Conservation (phyloP, 1,284 basidiomycete genomes). For the Taiwanofungus camphoratus region DNA sequence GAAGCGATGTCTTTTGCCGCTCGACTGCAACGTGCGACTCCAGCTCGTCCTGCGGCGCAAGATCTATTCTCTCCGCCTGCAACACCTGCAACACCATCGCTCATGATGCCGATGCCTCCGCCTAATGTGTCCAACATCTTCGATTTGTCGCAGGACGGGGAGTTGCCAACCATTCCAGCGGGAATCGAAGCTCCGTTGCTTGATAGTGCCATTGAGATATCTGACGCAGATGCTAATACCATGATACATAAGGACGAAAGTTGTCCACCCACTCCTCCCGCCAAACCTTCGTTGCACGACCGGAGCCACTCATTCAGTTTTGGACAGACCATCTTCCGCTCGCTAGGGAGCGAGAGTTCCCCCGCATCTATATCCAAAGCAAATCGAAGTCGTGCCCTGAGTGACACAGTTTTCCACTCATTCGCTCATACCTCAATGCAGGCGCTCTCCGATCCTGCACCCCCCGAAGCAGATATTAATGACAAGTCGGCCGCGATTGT, state of each 20-base stretch:
- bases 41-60: conserved; percentile 23
- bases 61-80: conserved; percentile 27
- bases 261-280: conserved; percentile 11
- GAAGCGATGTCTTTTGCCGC: conserved; percentile 32
- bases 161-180: conserved; percentile 42
- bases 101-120: conserved; percentile 29
- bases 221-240: conserved; percentile 28
- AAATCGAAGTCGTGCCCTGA: conserved; percentile 48
- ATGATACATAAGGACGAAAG: conserved; percentile 3
- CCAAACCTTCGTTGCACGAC: conserved; percentile 31
- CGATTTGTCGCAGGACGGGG: conserved; percentile 44
- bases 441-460: conserved; percentile 13
- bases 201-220: conserved; percentile 38
- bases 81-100: conserved; percentile 20
- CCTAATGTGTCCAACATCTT: conserved; percentile 41
- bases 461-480: conserved; percentile 56
- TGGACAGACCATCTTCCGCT: conserved; percentile 53
- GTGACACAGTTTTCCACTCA: conserved; percentile 57
- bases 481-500: conserved; percentile 46
- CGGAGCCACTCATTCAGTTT: conserved; percentile 57
- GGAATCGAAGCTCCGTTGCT: conserved; percentile 37
- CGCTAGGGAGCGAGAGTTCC: conserved; percentile 15
- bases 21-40: conserved; percentile 27
- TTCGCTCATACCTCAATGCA: conserved; percentile 28
- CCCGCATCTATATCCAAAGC: conserved; percentile 24